phyloP scores from a whole-genome alignment of 1,284 basidiomycete genomes.

The Heterobasidion irregulare region DNA sequence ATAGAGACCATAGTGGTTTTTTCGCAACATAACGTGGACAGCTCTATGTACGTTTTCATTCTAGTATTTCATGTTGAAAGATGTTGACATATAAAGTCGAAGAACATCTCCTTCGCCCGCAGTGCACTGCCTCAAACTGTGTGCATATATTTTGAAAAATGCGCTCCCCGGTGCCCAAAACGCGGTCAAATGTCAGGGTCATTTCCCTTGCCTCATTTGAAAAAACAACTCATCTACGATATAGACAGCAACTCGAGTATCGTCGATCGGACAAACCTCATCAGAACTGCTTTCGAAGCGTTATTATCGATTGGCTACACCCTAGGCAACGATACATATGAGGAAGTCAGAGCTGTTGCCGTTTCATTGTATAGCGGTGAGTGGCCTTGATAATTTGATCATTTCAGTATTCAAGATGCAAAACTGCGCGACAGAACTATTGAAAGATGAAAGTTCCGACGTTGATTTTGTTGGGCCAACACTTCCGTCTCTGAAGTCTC shows the following conservation, averaged over 20 bases:
- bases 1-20: conserved; percentile 54
- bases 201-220: conserved; percentile 12
- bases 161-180: conserved; percentile 11
- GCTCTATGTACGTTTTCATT: conserved; percentile 9
- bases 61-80: conserved; percentile 14
- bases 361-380: conserved; percentile 76
- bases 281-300: conserved; percentile 60
- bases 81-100: neutral
- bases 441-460: conserved; percentile 78
- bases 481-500: conserved; percentile 67
- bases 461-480: conserved; percentile 76
- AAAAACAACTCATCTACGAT: neutral
- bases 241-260: conserved; percentile 20
- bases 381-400: neutral
- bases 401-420: neutral
- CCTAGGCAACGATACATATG: conserved; percentile 47
- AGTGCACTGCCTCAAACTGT: conserved; percentile 76
- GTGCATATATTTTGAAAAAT: conserved; percentile 59
- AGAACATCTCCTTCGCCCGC: conserved; percentile 15
- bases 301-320: conserved; percentile 58
- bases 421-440: conserved; percentile 43
- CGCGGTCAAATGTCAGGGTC: conserved; percentile 6
- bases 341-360: conserved; percentile 75
- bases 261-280: conserved; percentile 54
- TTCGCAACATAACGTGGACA: conserved; percentile 1